Conservation (phyloP, 2,329 filamentous ascomycete genomes). For the Fusarium nelsonii region DNA sequence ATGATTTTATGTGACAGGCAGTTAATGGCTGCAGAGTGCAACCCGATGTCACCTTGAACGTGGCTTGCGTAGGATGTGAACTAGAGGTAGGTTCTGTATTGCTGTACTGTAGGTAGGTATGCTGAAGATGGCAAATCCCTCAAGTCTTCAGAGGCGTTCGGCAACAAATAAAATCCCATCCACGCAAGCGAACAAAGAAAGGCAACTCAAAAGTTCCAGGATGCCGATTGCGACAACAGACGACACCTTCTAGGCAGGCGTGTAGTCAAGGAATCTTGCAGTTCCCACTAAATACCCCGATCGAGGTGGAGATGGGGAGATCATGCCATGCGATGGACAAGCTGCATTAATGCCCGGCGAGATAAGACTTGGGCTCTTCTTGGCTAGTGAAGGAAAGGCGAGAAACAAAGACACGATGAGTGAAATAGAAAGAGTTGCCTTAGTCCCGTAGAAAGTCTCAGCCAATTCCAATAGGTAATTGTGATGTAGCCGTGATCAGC, state of each 20-base stretch:
- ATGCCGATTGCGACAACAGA: slow-evolving; percentile 3
- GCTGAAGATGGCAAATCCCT: slow-evolving; percentile 11
- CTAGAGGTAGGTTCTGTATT: background rate
- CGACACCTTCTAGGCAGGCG: background rate
- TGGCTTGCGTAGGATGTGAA: background rate
- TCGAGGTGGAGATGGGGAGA: slow-evolving; percentile 1
- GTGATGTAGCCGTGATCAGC: slow-evolving; percentile 12
- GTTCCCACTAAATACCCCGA: slow-evolving; percentile 1
- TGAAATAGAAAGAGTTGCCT: background rate
- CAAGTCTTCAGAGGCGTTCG: slow-evolving; percentile 19
- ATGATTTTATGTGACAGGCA: background rate
- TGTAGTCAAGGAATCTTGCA: background rate
- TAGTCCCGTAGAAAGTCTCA: background rate
- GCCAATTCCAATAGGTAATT: background rate
- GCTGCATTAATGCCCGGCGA: background rate
- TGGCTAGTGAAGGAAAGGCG: background rate
- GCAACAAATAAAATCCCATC: slow-evolving; percentile 4
- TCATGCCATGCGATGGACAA: background rate
- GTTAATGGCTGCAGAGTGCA: slow-evolving; percentile 1
- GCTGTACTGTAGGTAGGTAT: background rate
- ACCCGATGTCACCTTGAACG: background rate
- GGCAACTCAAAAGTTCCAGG: slow-evolving; percentile 1
- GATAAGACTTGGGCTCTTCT: background rate
- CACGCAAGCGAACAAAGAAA: slow-evolving; percentile 24
- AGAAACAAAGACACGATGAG: background rate